Percentiles rank a stretch among this genome's conserved stretches.
Evolutionary conservation across 2,329 filamentous ascomycete species (phyloP).

Genomic region (Hypoxylon sp.): DNA sequence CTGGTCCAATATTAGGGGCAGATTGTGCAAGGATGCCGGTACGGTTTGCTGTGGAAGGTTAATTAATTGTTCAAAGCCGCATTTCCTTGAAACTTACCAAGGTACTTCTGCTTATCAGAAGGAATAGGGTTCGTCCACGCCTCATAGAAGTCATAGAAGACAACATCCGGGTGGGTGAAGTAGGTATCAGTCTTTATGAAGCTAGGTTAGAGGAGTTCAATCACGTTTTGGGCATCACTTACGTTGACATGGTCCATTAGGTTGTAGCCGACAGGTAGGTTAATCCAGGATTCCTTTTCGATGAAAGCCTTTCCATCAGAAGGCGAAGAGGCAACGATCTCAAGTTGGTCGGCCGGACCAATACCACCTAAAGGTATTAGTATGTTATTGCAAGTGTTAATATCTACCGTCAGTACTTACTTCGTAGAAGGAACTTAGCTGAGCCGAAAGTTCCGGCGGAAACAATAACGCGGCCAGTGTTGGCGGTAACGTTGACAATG

Average conservation of each 20-base stretch:
- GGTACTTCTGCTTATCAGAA: slow-evolving; percentile 62
- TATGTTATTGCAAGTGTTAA: neutral
- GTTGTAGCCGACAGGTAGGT: slow-evolving; percentile 72
- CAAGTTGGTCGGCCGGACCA: slow-evolving; percentile 73
- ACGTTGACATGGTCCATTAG: slow-evolving; percentile 70
- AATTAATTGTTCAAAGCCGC: slow-evolving; percentile 16
- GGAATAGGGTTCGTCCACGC: slow-evolving; percentile 68
- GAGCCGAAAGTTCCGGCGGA: slow-evolving; percentile 79
- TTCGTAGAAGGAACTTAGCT: slow-evolving; percentile 77
- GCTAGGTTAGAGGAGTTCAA: slow-evolving; percentile 23
- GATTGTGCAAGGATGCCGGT: slow-evolving; percentile 74
- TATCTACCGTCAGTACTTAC: slow-evolving; percentile 50
- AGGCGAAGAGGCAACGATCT: slow-evolving; percentile 64
- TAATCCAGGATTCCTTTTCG: slow-evolving; percentile 67
- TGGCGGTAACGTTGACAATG: slow-evolving; percentile 71
- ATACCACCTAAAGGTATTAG: slow-evolving; percentile 65
- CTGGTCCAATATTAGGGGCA: slow-evolving; percentile 74
- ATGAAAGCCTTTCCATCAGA: slow-evolving; percentile 67
- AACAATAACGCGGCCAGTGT: slow-evolving; percentile 76
- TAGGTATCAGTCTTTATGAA: slow-evolving; percentile 61
- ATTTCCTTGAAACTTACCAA: slow-evolving; percentile 55
- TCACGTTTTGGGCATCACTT: slow-evolving; percentile 20
- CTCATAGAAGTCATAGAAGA: slow-evolving; percentile 77
- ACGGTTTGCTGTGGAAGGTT: slow-evolving; percentile 44
- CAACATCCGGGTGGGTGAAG: slow-evolving; percentile 62